These are phyloP conservation scores for Themeda triandra DNA, from an alignment of 176 grass and related monocot genomes.

Conservation along the genomic window DNA sequence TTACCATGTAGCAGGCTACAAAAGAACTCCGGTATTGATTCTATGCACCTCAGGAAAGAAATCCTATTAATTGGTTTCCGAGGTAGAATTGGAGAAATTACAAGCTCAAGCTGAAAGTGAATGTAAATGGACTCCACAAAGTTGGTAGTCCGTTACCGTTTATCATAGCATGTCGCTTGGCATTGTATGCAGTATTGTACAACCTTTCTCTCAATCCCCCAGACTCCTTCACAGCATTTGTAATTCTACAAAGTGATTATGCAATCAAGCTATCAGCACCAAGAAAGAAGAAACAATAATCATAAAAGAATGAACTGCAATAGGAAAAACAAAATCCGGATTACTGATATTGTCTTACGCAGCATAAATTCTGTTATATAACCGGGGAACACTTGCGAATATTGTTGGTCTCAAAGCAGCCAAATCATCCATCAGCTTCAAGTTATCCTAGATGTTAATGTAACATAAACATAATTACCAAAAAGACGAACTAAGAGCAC, in stretches of 20 bases:
- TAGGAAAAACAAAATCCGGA: background rate
- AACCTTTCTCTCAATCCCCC: conserved; percentile 66
- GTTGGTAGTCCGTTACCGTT: conserved; percentile 36
- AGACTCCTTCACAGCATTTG: conserved; percentile 87
- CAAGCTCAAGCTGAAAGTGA: background rate
- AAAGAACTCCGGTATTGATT: background rate
- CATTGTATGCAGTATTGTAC: conserved; percentile 56
- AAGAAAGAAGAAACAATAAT: background rate
- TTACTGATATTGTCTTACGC: conserved; percentile 54
- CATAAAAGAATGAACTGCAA: background rate
- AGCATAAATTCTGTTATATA: conserved; percentile 91
- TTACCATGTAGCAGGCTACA: background rate
- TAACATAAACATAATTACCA: conserved; percentile 12
- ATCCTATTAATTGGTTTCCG: background rate
- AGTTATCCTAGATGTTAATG: conserved; percentile 71
- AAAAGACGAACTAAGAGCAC: background rate
- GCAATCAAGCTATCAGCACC: background rate
- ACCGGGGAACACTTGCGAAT: conserved; percentile 81
- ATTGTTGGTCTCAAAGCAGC: conserved; percentile 84
- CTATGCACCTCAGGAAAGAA: background rate
- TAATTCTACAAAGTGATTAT: conserved; percentile 50
- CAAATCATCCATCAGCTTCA: conserved; percentile 98
- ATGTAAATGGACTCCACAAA: conserved; percentile 13
- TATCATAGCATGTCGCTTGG: conserved; percentile 64
- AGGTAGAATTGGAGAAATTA: background rate